Evolutionary conservation across 768 basidiomycete species (phyloP).

Genomic region (Trametes cinnabarina): DNA sequence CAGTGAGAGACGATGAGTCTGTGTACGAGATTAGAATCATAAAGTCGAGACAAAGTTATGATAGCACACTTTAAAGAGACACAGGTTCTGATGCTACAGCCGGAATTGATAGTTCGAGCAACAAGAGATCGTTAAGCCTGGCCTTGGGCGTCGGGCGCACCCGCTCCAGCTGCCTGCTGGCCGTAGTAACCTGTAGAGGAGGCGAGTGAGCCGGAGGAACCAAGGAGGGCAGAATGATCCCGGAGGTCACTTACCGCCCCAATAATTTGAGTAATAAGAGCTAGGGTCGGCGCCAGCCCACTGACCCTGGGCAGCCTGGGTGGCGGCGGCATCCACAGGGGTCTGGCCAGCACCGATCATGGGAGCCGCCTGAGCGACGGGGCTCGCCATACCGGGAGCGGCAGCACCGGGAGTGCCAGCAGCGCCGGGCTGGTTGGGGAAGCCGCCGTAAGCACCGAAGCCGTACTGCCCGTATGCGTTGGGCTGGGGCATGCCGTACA

Average conservation of each 20-base stretch:
- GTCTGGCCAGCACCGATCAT: constrained; percentile 51
- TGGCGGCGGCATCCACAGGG: constrained; percentile 48
- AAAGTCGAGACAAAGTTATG: not conserved
- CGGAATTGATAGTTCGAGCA: constrained; percentile 8
- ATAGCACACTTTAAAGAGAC: constrained; percentile 25
- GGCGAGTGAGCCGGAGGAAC: not conserved
- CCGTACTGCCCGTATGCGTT: constrained; percentile 76
- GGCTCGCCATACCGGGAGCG: constrained; percentile 52
- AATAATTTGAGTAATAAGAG: constrained; percentile 78
- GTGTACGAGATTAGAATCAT: constrained; percentile 6
- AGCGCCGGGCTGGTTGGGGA: constrained; percentile 50
- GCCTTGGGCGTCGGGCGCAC: constrained; percentile 48
- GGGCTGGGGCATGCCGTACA: constrained; percentile 89
- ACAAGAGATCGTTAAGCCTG: constrained; percentile 22
- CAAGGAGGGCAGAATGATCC: no score
- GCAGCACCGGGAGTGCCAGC: constrained; percentile 47
- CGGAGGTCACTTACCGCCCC: constrained; percentile 61
- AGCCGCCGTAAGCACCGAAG: constrained; percentile 71
- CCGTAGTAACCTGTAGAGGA: constrained; percentile 67
- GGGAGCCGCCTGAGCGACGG: constrained; percentile 52
- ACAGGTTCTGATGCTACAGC: constrained; percentile 20
- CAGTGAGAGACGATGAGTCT: constrained; percentile 6
- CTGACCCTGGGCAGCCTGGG: constrained; percentile 66
- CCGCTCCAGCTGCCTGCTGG: constrained; percentile 65
- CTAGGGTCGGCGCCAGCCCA: constrained; percentile 75